Conservation (phyloP, 371 early-diverging fungal genomes). For the Nematocida homosporus region DNA sequence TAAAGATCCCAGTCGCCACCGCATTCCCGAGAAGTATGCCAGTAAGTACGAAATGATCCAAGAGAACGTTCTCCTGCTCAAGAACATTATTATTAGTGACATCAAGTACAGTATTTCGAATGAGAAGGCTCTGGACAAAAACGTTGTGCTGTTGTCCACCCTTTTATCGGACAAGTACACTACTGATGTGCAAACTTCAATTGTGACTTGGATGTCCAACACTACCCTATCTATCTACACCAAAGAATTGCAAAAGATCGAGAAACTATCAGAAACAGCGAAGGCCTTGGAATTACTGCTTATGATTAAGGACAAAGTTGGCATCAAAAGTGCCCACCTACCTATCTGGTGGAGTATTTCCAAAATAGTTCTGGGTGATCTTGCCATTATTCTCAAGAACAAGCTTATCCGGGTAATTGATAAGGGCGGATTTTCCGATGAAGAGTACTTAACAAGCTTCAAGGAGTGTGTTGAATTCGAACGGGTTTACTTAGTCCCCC, state of each 20-base stretch:
- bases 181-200: conserved; percentile 48
- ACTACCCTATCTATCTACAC: conserved; percentile 14
- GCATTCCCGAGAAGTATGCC: conserved; percentile 50
- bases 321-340: conserved; percentile 52
- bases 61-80: conserved; percentile 49
- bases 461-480: conserved; percentile 44
- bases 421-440: conserved; percentile 7
- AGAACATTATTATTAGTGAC: conserved; percentile 53
- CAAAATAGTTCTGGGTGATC: conserved; percentile 39
- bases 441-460: conserved; percentile 28
- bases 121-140: conserved; percentile 48
- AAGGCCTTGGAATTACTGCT: conserved; percentile 18
- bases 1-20: background rate
- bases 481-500: conserved; percentile 11
- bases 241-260: conserved; percentile 35
- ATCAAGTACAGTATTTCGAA: conserved; percentile 48
- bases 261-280: conserved; percentile 12
- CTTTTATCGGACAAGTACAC: conserved; percentile 40
- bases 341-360: conserved; percentile 58
- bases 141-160: conserved; percentile 43
- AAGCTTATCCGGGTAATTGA: conserved; percentile 26
- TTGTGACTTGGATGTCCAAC: conserved; percentile 55
- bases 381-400: conserved; percentile 45
- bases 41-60: conserved; percentile 14
- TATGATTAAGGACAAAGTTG: conserved; percentile 35